Conservation (phyloP, 306 rosid species). For the Cucurbita argyrosperma region DNA sequence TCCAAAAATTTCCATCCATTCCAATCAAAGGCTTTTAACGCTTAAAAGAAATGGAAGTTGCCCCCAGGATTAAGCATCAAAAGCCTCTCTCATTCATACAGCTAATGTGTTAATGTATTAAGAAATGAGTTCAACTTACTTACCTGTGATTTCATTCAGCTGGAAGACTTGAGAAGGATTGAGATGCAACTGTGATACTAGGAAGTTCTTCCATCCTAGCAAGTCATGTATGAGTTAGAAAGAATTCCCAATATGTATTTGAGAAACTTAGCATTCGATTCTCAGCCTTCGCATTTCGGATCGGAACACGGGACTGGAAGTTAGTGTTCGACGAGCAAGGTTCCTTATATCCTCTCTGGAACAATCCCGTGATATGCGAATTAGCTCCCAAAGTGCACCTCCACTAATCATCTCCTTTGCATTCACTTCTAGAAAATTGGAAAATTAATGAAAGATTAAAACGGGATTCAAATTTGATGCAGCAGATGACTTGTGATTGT, state of each 20-base stretch:
- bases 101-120: neutral
- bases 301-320: constrained; percentile 54
- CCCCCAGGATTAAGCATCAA: neutral
- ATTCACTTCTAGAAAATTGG: constrained; percentile 49
- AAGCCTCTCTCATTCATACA: neutral
- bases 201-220: neutral
- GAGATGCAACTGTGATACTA: neutral
- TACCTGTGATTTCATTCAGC: neutral
- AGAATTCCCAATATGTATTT: neutral
- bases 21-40: neutral
- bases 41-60: neutral
- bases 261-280: constrained; percentile 39
- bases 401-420: constrained; percentile 90
- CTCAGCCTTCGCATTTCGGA: constrained; percentile 69
- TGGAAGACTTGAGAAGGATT: neutral
- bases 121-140: neutral
- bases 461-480: neutral
- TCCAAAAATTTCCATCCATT: neutral
- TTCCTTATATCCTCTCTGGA: constrained; percentile 82
- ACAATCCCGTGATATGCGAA: constrained; percentile 90
- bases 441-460: neutral
- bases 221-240: neutral
- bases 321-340: constrained; percentile 71
- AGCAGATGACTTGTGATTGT: neutral
- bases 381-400: constrained; percentile 97